Evolutionary conservation across 2,329 filamentous ascomycete species (phyloP).

Genomic region (Hymenoscyphus linearis): DNA sequence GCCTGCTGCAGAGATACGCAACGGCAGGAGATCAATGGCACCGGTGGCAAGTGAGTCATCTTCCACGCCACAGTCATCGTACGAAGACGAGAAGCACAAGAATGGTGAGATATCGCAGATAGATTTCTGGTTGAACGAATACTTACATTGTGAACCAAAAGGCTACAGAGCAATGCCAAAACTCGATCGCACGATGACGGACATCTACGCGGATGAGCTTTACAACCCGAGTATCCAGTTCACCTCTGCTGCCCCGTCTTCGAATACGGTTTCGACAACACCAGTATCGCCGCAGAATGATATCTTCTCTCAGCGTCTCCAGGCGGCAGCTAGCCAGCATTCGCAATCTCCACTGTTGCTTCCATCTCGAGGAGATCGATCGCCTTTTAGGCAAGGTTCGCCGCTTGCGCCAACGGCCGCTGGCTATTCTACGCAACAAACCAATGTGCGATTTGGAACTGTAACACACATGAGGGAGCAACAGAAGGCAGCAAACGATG

Average conservation of each 20-base stretch:
- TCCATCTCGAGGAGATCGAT: slow-evolving; percentile 62
- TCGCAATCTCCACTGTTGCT: slow-evolving; percentile 40
- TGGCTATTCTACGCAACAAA: slow-evolving; percentile 34
- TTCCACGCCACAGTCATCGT: slow-evolving; percentile 50
- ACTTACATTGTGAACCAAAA: slow-evolving; percentile 54
- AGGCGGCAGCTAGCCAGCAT: slow-evolving; percentile 72
- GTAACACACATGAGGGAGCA: slow-evolving; percentile 57
- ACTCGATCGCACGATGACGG: slow-evolving; percentile 79
- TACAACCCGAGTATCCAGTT: slow-evolving; percentile 67
- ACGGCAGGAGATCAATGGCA: slow-evolving; percentile 34
- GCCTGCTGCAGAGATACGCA: slow-evolving; percentile 26
- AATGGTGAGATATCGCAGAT: slow-evolving; percentile 45
- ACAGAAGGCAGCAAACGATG: slow-evolving; percentile 55
- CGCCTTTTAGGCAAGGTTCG: slow-evolving; percentile 74
- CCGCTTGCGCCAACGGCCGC: slow-evolving; percentile 45
- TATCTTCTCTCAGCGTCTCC: slow-evolving; percentile 69
- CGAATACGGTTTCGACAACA: slow-evolving; percentile 36
- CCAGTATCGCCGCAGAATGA: slow-evolving; percentile 50
- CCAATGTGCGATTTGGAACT: slow-evolving; percentile 43
- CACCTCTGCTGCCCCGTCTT: slow-evolving; percentile 50
- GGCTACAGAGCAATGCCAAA: slow-evolving; percentile 62
- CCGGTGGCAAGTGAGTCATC: slow-evolving; percentile 58
- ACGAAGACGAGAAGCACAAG: slow-evolving; percentile 48
- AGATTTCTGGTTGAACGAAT: slow-evolving; percentile 50
- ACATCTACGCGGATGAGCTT: slow-evolving; percentile 77